Evolutionary conservation across 176 grass and related monocot genomes (phyloP).

Genomic region (Aegilops sharonensis): DNA sequence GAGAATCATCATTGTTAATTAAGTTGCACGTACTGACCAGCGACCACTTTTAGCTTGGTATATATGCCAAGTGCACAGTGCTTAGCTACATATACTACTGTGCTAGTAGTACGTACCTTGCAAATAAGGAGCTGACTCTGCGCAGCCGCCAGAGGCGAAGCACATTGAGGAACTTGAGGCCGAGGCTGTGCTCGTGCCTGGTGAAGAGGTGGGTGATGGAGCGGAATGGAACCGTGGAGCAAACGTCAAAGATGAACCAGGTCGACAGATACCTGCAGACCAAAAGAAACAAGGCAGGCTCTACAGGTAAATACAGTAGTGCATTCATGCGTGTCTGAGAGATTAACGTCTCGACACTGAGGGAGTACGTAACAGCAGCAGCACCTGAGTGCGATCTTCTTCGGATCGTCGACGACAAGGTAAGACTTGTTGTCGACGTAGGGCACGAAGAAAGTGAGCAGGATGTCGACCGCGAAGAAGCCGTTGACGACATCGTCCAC

Average conservation of each 20-base stretch:
- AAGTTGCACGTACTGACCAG: not conserved
- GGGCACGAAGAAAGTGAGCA: slow-evolving; percentile 76
- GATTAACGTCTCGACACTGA: not conserved
- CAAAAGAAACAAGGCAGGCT: not conserved
- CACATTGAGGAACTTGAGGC: slow-evolving; percentile 57
- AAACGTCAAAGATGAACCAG: slow-evolving; percentile 69
- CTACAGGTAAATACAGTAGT: not conserved
- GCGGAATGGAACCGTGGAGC: slow-evolving; percentile 65
- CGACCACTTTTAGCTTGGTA: not conserved
- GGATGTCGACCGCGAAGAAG: slow-evolving; percentile 63
- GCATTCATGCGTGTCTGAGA: not conserved
- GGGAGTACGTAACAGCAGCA: not conserved
- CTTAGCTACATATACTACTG: not conserved
- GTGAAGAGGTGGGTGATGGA: slow-evolving; percentile 49
- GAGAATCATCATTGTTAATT: not conserved
- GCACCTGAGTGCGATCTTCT: slow-evolving; percentile 64
- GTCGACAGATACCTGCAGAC: slow-evolving; percentile 61
- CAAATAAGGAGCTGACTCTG: slow-evolving; percentile 63
- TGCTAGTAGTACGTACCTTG: slow-evolving; percentile 32
- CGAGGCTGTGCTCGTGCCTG: slow-evolving; percentile 37
- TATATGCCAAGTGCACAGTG: not conserved
- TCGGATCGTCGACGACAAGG: slow-evolving; percentile 52
- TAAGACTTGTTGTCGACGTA: slow-evolving; percentile 54
- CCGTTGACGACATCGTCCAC: slow-evolving; percentile 63
- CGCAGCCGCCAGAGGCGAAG: slow-evolving; percentile 64